These are phyloP conservation scores for Coniophora puteana DNA, from an alignment of 1,284 basidiomycete genomes.

Conservation along the genomic window DNA sequence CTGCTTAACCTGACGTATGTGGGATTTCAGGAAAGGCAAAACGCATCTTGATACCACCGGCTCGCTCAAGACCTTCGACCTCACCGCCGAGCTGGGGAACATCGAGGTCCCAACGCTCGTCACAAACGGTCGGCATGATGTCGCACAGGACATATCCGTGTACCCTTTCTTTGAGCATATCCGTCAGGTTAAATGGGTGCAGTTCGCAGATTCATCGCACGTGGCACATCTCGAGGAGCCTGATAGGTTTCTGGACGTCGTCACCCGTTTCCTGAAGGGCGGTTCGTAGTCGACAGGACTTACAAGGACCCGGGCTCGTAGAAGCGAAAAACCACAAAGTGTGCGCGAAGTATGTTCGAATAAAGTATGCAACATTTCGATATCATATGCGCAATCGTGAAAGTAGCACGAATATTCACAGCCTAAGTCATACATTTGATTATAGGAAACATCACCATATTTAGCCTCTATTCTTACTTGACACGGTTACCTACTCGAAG, in stretches of 20 bases:
- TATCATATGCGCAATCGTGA: no score
- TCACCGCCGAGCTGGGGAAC: slow-evolving; percentile 33
- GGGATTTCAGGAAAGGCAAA: neutral
- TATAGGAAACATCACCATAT: no score
- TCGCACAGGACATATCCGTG: slow-evolving; percentile 39
- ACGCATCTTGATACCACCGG: neutral
- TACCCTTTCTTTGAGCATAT: slow-evolving; percentile 38
- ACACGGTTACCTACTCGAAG: no score
- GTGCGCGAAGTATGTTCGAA: no score
- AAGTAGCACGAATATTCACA: no score
- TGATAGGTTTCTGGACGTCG: slow-evolving; percentile 32
- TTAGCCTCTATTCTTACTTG: no score
- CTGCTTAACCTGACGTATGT: no score
- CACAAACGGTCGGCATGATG: slow-evolving; percentile 41
- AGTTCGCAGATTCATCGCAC: slow-evolving; percentile 37
- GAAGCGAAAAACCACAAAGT: no score
- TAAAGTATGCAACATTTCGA: no score
- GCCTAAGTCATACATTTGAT: no score
- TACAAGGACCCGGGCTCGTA: slow-evolving; percentile 32
- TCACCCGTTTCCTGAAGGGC: slow-evolving; percentile 9
- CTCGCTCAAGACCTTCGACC: slow-evolving; percentile 29
- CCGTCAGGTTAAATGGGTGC: slow-evolving; percentile 38
- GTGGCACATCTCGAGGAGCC: slow-evolving; percentile 38
- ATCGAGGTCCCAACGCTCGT: slow-evolving; percentile 42
- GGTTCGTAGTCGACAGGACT: no score